These are phyloP conservation scores for Geranium brycei DNA, from an alignment of 345 rosid genomes.

Conservation along the genomic window DNA sequence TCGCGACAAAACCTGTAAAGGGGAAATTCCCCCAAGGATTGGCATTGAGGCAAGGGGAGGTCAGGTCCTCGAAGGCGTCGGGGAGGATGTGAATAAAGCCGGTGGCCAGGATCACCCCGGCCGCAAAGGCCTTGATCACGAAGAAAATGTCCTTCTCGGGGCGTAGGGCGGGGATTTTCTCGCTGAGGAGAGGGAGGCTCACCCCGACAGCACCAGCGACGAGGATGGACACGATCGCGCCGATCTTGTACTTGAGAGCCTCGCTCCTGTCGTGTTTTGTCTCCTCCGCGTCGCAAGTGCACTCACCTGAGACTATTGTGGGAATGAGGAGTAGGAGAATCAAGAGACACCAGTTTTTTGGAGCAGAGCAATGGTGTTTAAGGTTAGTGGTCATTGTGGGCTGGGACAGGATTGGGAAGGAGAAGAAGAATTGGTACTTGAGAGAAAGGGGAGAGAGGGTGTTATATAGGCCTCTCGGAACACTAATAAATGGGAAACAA, in stretches of 20 bases:
- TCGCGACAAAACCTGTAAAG: constrained; percentile 42
- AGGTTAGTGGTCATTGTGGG: constrained; percentile 5
- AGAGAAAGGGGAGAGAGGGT: too few species aligned
- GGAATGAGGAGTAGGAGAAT: constrained; percentile 13
- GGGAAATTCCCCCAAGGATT: constrained; percentile 48
- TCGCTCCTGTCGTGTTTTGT: neutral
- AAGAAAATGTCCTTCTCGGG: constrained; percentile 48
- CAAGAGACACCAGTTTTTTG: neutral
- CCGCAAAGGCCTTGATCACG: constrained; percentile 51
- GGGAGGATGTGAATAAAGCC: constrained; percentile 59
- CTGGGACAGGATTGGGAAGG: too few species aligned
- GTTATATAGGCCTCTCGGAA: too few species aligned
- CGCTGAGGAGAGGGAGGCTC: constrained; percentile 33
- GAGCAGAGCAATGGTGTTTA: constrained; percentile 4
- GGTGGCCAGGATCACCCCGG: constrained; percentile 57
- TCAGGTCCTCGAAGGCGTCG: constrained; percentile 38
- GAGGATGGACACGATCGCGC: constrained; percentile 41
- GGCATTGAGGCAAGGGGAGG: constrained; percentile 32
- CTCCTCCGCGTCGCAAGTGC: constrained; percentile 13
- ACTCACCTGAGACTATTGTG: constrained; percentile 12
- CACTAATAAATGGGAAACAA: too few species aligned
- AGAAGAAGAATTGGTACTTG: too few species aligned
- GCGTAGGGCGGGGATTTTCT: constrained; percentile 18
- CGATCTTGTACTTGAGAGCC: too few species aligned
- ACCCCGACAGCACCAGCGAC: constrained; percentile 44